Evolutionary conservation across 2,329 filamentous ascomycete genomes (phyloP), one percentile per base, ranked within the genome.

Genomic region (Ceratocystis ficicola): DNA sequence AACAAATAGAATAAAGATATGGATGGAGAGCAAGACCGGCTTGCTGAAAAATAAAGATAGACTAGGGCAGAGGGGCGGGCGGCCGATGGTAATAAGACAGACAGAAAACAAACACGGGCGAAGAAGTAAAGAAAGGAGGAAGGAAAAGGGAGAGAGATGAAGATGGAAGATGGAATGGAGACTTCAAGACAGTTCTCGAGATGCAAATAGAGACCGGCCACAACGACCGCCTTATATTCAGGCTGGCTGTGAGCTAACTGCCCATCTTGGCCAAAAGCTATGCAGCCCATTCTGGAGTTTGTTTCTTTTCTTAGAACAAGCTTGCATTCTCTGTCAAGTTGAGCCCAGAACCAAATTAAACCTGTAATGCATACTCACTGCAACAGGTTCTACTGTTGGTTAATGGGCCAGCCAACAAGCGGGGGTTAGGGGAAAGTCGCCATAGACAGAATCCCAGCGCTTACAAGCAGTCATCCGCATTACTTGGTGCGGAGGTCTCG

Each of bases 391-490:
- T 36, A 12, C 32, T 36, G 32, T 36, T 36, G 32, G 32, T 12
- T 12, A 3, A 36, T 36, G 32, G 32, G 32, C 32, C 32, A 36
- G 32, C 32, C 32, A 36, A 36, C 32, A 36, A 36, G 32, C 32
- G 32, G 32, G 32, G 32, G 12, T 36, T 36, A 36, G 32, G 32
- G 32, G 32, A 36, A 36, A 36, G 32, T 36, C 8, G 32, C 32
- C 32, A 36, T 36, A 36, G 10, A 36, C 32, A 36, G 46, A 41
- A 62, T 36, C 59, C 59, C 59, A 22, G 59, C 59, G 59, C 59
- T 62, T 62, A 44, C 59, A 62, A 17, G 59, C 59, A 62, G 59
- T 62, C 32, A 62, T 62, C 59, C n/a, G 59, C 59, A 30, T 22
- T 50, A 20, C 46, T 50, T 50, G 6, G n/a, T 20, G 46, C 46